Evolutionary conservation across 495 filamentous ascomycete genomes (phyloP).

Genomic region (Cercophora newfieldiana): DNA sequence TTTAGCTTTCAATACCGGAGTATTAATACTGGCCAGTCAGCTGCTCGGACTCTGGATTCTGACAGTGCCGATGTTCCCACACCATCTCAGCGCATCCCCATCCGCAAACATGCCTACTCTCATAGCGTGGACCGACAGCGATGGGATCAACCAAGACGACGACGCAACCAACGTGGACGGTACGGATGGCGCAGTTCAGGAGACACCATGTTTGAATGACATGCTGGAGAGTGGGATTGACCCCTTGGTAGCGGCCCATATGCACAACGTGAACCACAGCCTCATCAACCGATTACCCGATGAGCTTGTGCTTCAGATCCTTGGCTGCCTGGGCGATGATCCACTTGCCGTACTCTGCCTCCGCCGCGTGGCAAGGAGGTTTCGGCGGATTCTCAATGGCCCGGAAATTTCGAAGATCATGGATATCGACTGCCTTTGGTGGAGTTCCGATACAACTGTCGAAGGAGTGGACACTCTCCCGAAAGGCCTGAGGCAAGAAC

Average conservation of each 20-base stretch:
- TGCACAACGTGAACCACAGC: slow-evolving; percentile 16
- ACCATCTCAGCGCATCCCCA: slow-evolving; percentile 17
- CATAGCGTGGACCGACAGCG: slow-evolving; percentile 4
- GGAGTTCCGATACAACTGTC: neutral
- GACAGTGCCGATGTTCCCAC: slow-evolving; percentile 9
- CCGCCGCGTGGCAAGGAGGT: slow-evolving; percentile 15
- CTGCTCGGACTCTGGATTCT: slow-evolving; percentile 10
- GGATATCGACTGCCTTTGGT: neutral
- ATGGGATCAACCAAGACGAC: neutral
- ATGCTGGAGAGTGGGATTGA: slow-evolving; percentile 7
- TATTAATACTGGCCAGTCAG: slow-evolving; percentile 14
- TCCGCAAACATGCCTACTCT: slow-evolving; percentile 15
- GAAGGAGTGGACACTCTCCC: neutral
- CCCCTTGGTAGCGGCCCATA: slow-evolving; percentile 19
- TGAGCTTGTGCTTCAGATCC: slow-evolving; percentile 14
- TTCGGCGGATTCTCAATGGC: slow-evolving; percentile 14
- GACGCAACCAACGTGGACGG: neutral
- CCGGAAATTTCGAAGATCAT: slow-evolving; percentile 13
- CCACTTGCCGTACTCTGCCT: slow-evolving; percentile 10
- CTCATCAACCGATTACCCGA: slow-evolving; percentile 17
- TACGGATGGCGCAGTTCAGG: slow-evolving; percentile 1
- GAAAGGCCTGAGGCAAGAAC: slow-evolving; percentile 9
- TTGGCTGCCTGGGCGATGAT: slow-evolving; percentile 10
- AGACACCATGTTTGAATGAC: neutral
- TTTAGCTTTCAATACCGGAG: slow-evolving; percentile 6